Base-by-base conservation (phyloP, 371 early-diverging fungal species). In the Racocetra persica region DNA sequence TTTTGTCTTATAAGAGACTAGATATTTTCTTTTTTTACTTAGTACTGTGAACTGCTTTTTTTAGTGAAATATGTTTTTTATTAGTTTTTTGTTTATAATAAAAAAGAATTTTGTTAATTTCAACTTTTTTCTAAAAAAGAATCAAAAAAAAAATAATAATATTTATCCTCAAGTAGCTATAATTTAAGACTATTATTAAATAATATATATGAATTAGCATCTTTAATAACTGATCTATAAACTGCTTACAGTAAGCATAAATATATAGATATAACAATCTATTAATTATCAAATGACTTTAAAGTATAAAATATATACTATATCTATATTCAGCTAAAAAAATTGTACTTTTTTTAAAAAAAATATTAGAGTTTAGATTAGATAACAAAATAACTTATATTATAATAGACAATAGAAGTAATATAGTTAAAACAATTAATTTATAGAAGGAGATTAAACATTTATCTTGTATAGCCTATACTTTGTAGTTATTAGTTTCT, bases 191-290 rank as follows among this genome's bases (percentile, higher is more conserved):
- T 36, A 67, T 67, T 67, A 26, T 7, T 67, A 16, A 5, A 14
- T n/a, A 71, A 13, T 28, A 71, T 26, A 51, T 71, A 52, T 54
- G 54, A 71, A 41, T n/a, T 52, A 52, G 52, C 72, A 18, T 71
- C 72, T 51, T 32, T 72, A 55, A 72, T 54, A 52, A 72, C 72
- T 28, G 72, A 72, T 38, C 20, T 72, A 14, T 72, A 54, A 54
- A 72, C 32, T 2, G 51, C 54, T 3, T 13, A 28, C n/a, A 72
- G 54, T 54, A 72, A 72, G 10, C 36, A 72, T 72, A 26, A 26
- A 28, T 72, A 72, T 72, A 72, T 72, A 52, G 72, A 38, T 10
- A 32, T 72, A 52, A 72, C 76, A 16, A 7, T 71, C 20, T 52
- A 69, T 24, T 71, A 52, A 52, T 52, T 71, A 20, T 52, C 72